phyloP scores from a whole-genome alignment of 495 filamentous ascomycete species.

The Aspergillus egyptiacus region DNA sequence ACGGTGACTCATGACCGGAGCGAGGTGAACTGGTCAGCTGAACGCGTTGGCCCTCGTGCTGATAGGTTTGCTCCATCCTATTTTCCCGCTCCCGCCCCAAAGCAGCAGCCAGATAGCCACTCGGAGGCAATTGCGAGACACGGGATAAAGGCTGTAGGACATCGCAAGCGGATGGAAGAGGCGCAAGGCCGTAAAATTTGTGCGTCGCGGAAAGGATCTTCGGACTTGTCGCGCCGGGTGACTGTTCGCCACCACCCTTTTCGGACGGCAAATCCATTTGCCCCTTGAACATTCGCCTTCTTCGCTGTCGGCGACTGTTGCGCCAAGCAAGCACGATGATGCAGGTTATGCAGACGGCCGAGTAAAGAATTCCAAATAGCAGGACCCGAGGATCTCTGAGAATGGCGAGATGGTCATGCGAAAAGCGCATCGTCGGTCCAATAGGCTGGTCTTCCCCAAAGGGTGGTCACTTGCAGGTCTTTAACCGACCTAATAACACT shows the following conservation, averaged over 20 bases:
- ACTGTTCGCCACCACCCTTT: conserved; percentile 19
- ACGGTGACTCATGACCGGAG: conserved; percentile 2
- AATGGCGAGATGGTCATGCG: conserved; percentile 14
- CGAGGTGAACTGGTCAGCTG: neutral
- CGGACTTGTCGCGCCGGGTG: conserved; percentile 12
- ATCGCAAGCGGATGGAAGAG: conserved; percentile 30
- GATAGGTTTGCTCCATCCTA: conserved; percentile 7
- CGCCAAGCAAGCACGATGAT: conserved; percentile 17
- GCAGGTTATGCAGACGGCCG: conserved; percentile 17
- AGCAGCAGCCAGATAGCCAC: conserved; percentile 21
- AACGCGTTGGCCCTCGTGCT: conserved; percentile 3
- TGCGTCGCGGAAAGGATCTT: conserved; percentile 1
- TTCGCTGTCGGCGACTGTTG: conserved; percentile 16
- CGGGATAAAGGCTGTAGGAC: conserved; percentile 34
- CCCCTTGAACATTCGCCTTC: conserved; percentile 13
- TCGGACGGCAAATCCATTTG: conserved; percentile 22
- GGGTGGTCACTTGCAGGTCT: neutral
- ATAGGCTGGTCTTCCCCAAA: conserved; percentile 2
- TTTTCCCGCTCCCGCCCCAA: conserved; percentile 14
- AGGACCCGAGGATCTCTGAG: conserved; percentile 10
- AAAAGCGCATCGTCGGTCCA: conserved; percentile 15
- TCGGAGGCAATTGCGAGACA: conserved; percentile 24
- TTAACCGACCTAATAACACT: neutral
- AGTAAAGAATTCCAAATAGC: conserved; percentile 16
- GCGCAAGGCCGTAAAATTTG: conserved; percentile 9